Percentiles rank a stretch among this genome's conserved stretches.
Conservation (phyloP, 2,329 filamentous ascomycete genomes). For the Dichotomopilus funicola region DNA sequence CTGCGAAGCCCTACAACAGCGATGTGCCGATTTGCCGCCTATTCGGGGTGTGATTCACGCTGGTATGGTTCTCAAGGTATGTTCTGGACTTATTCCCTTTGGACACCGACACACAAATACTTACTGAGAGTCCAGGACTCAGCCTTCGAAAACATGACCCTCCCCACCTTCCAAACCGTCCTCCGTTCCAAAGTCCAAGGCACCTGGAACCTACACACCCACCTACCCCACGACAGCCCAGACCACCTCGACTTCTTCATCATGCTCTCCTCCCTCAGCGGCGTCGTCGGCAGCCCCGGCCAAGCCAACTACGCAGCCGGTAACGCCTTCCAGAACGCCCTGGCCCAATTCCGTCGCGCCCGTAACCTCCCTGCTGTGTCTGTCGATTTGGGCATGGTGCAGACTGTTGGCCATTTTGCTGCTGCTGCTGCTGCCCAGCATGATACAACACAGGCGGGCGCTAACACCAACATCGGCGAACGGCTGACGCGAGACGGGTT, state of each 20-base stretch:
- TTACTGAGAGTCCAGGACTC: not conserved
- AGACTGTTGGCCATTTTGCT: not conserved
- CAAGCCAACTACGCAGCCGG: not conserved
- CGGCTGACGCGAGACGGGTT: too few species aligned
- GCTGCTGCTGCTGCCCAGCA: too few species aligned
- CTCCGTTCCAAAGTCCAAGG: not conserved
- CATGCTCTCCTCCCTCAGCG: not conserved
- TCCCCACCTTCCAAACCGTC: not conserved
- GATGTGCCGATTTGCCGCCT: not conserved
- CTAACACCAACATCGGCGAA: too few species aligned
- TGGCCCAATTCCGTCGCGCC: not conserved
- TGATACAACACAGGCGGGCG: too few species aligned
- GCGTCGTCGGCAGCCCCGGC: not conserved
- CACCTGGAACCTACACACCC: not conserved
- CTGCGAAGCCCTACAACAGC: too few species aligned
- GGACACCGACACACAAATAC: too few species aligned
- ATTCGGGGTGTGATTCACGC: slow-evolving; percentile 10
- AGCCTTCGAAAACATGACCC: not conserved
- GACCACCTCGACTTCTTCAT: not conserved
- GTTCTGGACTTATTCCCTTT: too few species aligned
- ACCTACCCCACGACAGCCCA: not conserved
- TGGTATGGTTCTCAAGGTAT: not conserved
- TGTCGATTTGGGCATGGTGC: not conserved
- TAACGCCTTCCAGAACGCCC: not conserved
- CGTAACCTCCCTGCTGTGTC: not conserved